These are phyloP conservation scores for Dactylellina leptospora DNA, from an alignment of 2,329 filamentous ascomycete species.

Conservation along the genomic window DNA sequence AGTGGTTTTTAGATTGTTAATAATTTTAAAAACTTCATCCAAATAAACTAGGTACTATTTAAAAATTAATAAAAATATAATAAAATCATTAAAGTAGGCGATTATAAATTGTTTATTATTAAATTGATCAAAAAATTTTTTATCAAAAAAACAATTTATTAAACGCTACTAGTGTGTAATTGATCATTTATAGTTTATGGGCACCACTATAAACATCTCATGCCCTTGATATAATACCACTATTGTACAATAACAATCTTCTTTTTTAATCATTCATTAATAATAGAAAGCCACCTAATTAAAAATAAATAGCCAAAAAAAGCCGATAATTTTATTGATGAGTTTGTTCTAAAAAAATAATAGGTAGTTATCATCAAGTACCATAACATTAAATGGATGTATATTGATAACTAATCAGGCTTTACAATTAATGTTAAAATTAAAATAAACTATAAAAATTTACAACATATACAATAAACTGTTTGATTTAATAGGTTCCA, in stretches of 20 bases:
- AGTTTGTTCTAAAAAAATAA: neutral
- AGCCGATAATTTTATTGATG: neutral
- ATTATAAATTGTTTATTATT: neutral
- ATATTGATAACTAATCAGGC: neutral
- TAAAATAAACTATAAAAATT: too few relatives aligned
- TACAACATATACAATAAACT: too few relatives aligned
- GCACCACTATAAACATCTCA: neutral
- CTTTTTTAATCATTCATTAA: neutral
- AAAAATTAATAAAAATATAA: neutral
- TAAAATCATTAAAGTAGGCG: neutral
- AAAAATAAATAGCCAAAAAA: neutral
- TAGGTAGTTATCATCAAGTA: neutral
- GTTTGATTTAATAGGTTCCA: too few relatives aligned
- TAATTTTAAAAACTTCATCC: neutral
- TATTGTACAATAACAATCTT: neutral
- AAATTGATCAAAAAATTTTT: neutral
- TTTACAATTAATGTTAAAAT: neutral
- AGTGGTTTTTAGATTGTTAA: neutral
- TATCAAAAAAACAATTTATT: neutral
- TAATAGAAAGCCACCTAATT: neutral
- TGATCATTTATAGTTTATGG: too few relatives aligned
- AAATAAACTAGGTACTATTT: neutral
- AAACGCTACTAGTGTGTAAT: neutral
- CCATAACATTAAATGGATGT: neutral
- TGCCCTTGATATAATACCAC: neutral